Conservation (phyloP, 2,329 filamentous ascomycete genomes). For the Ophiocordyceps sinensis region DNA sequence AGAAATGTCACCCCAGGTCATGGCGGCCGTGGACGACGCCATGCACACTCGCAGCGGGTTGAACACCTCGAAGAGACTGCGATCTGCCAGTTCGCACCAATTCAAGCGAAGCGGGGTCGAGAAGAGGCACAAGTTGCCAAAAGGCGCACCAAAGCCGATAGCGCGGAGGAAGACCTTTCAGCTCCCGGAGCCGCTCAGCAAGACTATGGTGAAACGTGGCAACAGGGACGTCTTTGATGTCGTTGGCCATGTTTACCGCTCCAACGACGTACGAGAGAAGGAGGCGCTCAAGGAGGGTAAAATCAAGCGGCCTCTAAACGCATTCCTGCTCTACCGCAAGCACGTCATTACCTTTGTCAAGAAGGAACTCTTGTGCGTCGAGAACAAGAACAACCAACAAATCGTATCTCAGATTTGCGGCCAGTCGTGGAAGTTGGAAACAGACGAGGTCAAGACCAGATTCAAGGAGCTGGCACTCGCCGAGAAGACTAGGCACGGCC, state of each 20-base stretch:
- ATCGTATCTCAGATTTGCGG: slow-evolving; percentile 81
- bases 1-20: slow-evolving; percentile 34
- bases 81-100: background rate
- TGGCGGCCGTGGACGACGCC: slow-evolving; percentile 6
- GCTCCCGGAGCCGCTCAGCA: slow-evolving; percentile 47
- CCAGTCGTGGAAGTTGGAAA: slow-evolving; percentile 68
- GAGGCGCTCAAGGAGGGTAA: slow-evolving; percentile 60
- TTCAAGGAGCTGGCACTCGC: slow-evolving; percentile 68
- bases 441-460: slow-evolving; percentile 53
- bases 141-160: background rate
- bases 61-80: slow-evolving; percentile 11
- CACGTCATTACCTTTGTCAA: slow-evolving; percentile 37
- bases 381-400: slow-evolving; percentile 77
- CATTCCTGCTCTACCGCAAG: slow-evolving; percentile 94
- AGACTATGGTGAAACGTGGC: slow-evolving; percentile 48
- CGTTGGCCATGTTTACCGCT: slow-evolving; percentile 61
- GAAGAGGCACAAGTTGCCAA: slow-evolving; percentile 1
- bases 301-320: slow-evolving; percentile 89
- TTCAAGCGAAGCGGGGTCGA: background rate
- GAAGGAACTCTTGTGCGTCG: background rate
- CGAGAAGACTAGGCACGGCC: slow-evolving; percentile 72
- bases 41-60: slow-evolving; percentile 24
- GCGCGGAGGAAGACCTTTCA: slow-evolving; percentile 26
- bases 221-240: slow-evolving; percentile 61
- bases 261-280: slow-evolving; percentile 46